Evolutionary conservation across 805 yeast species (phyloP).

Genomic region (Candida peoriensis): DNA sequence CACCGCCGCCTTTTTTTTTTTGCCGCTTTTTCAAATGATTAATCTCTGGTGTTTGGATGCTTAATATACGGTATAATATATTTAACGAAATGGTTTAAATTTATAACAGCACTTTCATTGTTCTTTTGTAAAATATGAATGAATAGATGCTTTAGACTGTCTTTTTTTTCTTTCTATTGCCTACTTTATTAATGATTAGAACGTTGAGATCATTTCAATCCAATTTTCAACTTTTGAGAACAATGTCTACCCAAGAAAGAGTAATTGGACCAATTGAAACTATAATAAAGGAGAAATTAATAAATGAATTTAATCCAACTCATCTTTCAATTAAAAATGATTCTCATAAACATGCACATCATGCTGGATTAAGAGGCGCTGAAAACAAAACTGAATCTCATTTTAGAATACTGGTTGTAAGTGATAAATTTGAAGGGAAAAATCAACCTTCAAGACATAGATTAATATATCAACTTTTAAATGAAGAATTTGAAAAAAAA

Average conservation of each 20-base stretch:
- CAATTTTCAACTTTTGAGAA: no score
- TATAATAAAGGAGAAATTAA: constrained; percentile 17
- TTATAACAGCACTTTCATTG: no score
- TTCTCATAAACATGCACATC: constrained; percentile 84
- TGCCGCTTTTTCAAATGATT: no score
- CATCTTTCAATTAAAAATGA: constrained; percentile 62
- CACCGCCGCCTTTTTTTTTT: no score
- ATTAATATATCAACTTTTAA: constrained; percentile 59
- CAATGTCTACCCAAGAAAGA: constrained; percentile 18
- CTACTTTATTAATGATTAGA: no score
- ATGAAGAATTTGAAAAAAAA: constrained; percentile 62
- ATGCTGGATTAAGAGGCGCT: constrained; percentile 74
- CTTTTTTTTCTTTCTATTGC: no score
- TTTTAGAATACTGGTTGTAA: constrained; percentile 68
- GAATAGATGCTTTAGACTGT: no score
- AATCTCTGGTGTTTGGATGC: no score
- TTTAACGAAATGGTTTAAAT: no score
- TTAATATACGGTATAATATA: no score
- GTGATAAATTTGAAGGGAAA: constrained; percentile 62
- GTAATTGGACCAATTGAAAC: constrained; percentile 22
- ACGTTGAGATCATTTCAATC: no score
- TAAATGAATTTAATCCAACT: constrained; percentile 32
- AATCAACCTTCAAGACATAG: constrained; percentile 74
- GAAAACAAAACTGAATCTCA: constrained; percentile 74
- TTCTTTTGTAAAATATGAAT: no score